These are phyloP conservation scores for Rhizophagus clarus DNA, from an alignment of 192 early-diverging fungal genomes.

Conservation along the genomic window DNA sequence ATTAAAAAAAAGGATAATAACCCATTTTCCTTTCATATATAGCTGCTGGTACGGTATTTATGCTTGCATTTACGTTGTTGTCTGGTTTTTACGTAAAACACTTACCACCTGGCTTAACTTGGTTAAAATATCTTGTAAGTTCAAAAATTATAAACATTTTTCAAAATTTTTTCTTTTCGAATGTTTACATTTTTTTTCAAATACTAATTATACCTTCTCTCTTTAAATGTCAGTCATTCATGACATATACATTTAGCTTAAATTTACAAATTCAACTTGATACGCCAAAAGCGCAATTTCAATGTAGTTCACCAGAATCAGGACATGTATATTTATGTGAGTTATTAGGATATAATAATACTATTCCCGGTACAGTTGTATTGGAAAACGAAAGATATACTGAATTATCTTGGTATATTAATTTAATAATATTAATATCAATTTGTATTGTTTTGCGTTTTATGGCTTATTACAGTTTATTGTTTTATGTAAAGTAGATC, in stretches of 20 bases:
- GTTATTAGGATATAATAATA: neutral
- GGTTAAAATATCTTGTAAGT: conserved; percentile 18
- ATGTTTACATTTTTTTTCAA: no score
- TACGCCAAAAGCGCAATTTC: neutral
- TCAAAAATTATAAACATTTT: neutral
- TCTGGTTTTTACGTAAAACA: conserved; percentile 13
- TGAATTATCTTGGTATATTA: neutral
- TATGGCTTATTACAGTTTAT: no score
- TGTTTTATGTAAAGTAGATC: no score
- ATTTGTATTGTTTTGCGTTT: no score
- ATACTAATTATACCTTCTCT: neutral
- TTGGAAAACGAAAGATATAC: neutral
- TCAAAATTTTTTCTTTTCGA: no score
- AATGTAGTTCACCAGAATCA: neutral
- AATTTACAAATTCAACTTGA: conserved; percentile 17
- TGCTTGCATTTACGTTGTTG: conserved; percentile 4
- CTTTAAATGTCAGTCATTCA: conserved; percentile 4
- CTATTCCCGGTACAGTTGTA: neutral
- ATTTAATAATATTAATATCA: no score
- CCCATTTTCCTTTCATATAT: neutral
- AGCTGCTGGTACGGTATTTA: conserved; percentile 2
- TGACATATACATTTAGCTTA: neutral
- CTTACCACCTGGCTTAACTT: neutral
- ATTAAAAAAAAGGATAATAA: no score
- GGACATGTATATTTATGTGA: neutral